Base-by-base conservation (phyloP, 2,329 filamentous ascomycete genomes). In the Lachnellula subtilissima region DNA sequence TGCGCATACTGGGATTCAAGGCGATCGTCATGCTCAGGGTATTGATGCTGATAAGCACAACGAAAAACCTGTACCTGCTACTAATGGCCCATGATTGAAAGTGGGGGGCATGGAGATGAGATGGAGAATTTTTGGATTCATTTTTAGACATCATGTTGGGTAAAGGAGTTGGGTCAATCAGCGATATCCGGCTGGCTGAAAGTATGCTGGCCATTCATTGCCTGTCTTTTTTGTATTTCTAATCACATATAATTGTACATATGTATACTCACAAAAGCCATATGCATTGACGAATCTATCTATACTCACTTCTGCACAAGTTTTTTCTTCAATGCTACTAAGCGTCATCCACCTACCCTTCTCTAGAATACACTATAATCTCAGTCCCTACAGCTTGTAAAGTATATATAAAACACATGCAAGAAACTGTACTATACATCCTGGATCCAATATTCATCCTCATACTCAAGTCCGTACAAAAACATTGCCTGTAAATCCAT, bases 21-120 rank as follows among this genome's bases (percentile, higher is more conserved):
- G 79, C 23, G 78, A 82, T 60, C 72, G 80, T 40, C 79, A 82
- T 56, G 79, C 71, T 15, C 61, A 81, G 36, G 76, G 76, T 17
- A 75, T 74, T 9, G 77, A 80, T 65, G 74, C 7, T 7, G 7
- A 9, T 11, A 11, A 32, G 9, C 28, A 79, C 35, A 43, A 58
- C 15, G 11, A 47, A 12, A 17, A 47, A 28, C 2, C n/a, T 15
- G 4, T 35, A 17, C 19, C 2, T 15, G 23, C n/a, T 22, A 7
- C 45, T 22, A 32, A 14, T 32, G 12, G 45, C 9, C 9, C 5
- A 5, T 47, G 12, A 47, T 2, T 7, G 17, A 17, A 42, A 17
- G 8, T 3, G 8, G 28, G 28, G 8, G 8, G 4, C 7, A 17
- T 19, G 9, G 22, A 19, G 42, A 23, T 19, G 9, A 45, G 17